A percentile compares a stretch with the other conserved stretches of the same genome.
Evolutionary conservation across 2,329 filamentous ascomycete genomes (phyloP).

Genomic region (Diaporthe longicolla): DNA sequence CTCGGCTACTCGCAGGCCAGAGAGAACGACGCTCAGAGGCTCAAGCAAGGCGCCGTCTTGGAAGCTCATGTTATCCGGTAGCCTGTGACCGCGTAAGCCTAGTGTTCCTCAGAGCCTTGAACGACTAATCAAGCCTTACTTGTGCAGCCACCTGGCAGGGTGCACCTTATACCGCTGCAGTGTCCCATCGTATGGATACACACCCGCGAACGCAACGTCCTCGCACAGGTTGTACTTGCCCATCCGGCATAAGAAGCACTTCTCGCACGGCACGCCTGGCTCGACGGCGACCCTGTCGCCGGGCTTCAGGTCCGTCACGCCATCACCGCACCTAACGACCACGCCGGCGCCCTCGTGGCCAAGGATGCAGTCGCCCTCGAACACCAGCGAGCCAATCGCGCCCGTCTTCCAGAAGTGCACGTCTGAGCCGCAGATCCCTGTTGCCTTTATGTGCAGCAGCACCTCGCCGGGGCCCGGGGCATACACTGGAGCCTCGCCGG

Average conservation of each 20-base stretch:
- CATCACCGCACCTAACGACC: constrained; percentile 69
- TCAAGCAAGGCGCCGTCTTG: constrained; percentile 75
- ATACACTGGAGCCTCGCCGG: constrained; percentile 69
- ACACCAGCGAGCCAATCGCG: constrained; percentile 72
- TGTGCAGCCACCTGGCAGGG: constrained; percentile 71
- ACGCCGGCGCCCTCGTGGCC: constrained; percentile 76
- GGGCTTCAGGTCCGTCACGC: constrained; percentile 65
- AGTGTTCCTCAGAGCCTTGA: too few relatives aligned
- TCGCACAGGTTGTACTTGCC: constrained; percentile 76
- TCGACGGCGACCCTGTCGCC: constrained; percentile 77
- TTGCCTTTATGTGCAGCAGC: constrained; percentile 72
- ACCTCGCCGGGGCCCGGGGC: constrained; percentile 68
- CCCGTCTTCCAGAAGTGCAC: constrained; percentile 79
- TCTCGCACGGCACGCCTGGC: constrained; percentile 74
- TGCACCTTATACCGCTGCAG: constrained; percentile 74
- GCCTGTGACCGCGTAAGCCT: constrained; percentile 44
- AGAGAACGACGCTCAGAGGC: constrained; percentile 73
- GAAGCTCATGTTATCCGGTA: constrained; percentile 70
- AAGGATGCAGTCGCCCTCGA: constrained; percentile 75
- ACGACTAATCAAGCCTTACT: constrained; percentile 48
- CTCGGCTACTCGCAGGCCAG: constrained; percentile 68
- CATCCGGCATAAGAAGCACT: constrained; percentile 70
- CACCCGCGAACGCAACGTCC: constrained; percentile 72
- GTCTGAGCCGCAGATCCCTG: constrained; percentile 77
- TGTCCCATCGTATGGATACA: constrained; percentile 72